Base-by-base conservation (phyloP, 495 filamentous ascomycete genomes). In the Trichoderma orchidacearum region DNA sequence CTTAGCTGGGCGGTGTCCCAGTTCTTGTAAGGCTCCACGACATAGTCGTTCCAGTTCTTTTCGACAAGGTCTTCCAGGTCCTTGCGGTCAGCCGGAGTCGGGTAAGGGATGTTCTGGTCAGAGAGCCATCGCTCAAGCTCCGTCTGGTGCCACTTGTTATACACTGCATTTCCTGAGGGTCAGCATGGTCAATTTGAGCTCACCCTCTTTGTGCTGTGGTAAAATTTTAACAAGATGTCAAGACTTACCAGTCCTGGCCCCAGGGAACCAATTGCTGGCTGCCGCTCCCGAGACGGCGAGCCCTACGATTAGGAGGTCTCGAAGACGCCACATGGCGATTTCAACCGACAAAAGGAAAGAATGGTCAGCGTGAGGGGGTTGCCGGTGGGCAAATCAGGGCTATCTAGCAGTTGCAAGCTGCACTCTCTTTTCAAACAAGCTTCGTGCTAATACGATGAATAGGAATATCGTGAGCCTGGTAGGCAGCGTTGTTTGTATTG, bases 141-240 rank as follows among this genome's bases (percentile, higher is more conserved):
- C 6, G 89, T 95, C 74, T 96, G 85, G 67, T 97, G 92, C 93
- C 93, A 98, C 68, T 92, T 96, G 75, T 96, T 96, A 79, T 97
- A 98, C 5, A 84, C 93, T 95, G 64, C 55, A 17, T 54, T 23
- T 52, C 29, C 48, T 45, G 25, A 13, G n/a, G 4, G 51, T 53
- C 51, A 53, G 30, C 51, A 30, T 7, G 2, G 9, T 17, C 31
- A 25, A 34, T 17, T 30, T n/a, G 11, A 8, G 27, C 9, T 53
- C 29, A 18, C 11, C 28, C 11, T 9, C 51, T 3, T 18, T 15
- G 21, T 9, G 28, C 15, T 28, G 2, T 28, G 48, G 17, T 17
- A 15, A 53, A 3, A 32, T 8, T 3, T 11, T 18, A 8, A 30
- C 8, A 13, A 6, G n/a, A 1, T 6, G 8, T 17, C 21, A 17